Base-by-base conservation (phyloP, 805 yeast species). In the Myxozyma neotropica region DNA sequence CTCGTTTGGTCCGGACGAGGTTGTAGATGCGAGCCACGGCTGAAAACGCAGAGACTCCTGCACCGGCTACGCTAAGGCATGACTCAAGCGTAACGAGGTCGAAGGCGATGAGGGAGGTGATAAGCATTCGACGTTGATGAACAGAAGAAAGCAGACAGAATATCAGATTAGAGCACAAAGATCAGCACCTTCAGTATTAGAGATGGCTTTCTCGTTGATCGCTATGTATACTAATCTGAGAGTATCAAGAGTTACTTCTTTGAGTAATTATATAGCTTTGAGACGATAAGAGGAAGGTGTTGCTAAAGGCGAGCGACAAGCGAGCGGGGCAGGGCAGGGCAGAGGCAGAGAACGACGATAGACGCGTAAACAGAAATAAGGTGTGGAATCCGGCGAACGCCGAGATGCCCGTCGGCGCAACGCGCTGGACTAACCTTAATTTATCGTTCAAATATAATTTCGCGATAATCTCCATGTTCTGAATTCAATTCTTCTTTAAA, bases 31-130 rank as follows among this genome's bases (percentile, higher is more conserved):
- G 46, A 19, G 53, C 35, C 27, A 44, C 21, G 36, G 44, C 50
- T 24, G 58, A 27, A 31, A 50, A 56, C 36, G 53, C 53, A 19
- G 54, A 38, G 44, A 53, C 55, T 29, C 52, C 58, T 17, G 55
- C 52, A 19, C 57, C 53, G 6, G 58, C 62, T 13, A 58, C 33
- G 33, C 50, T 24, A 31, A 56, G 29, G 46, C 39, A 45, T 23
- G 55, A 23, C 29, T 56, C 59, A 42, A 56, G 52, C 12, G 52
- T 27, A 2, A 45, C 59, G 47, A 56, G 43, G 17, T 49, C 31
- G 12, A 45, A 45, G 21, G 54, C 49, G 45, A 49, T 24, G 19
- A 31, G 15, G 38, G 46, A 27, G n/a, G 55, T 38, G 23, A 43
- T 4, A 23, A 52, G 31, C 40, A 43, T 23, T 19, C 3, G 2